These are phyloP conservation scores for Lathyrus aphaca DNA, from an alignment of 306 rosid genomes.

Conservation along the genomic window DNA sequence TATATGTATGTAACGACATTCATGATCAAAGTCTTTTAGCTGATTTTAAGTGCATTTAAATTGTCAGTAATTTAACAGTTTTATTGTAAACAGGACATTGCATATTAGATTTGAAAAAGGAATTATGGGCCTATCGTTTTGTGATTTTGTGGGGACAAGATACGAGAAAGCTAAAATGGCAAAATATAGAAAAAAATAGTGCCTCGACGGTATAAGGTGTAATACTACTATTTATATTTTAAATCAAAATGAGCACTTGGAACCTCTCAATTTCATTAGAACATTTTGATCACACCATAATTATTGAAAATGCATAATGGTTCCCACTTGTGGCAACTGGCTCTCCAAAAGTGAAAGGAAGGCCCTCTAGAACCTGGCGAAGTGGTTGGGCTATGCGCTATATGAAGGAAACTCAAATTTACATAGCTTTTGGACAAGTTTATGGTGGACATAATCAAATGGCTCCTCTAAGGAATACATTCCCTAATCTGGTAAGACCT, in stretches of 20 bases:
- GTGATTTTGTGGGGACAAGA: conserved; percentile 98
- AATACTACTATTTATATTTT: conserved; percentile 31
- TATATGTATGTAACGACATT: conserved; percentile 72
- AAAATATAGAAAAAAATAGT: conserved; percentile 87
- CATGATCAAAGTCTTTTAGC: conserved; percentile 37
- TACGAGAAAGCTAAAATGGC: conserved; percentile 95
- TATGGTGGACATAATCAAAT: conserved; percentile 97
- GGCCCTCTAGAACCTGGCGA: conserved; percentile 99
- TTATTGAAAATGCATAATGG: conserved; percentile 78
- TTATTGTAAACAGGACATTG: conserved; percentile 76
- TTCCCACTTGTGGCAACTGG: conserved; percentile 97
- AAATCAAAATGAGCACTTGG: conserved; percentile 22
- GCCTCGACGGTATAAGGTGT: conserved; percentile 98
- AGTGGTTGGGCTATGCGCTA: conserved; percentile 99
- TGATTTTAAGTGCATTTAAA: conserved; percentile 19
- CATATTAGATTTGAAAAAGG: conserved; percentile 99
- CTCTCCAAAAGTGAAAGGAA: conserved; percentile 98
- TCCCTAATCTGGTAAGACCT: conserved; percentile 77
- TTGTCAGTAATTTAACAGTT: conserved; percentile 44
- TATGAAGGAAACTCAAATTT: conserved; percentile 95
- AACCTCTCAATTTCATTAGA: conserved; percentile 33
- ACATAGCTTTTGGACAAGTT: conserved; percentile 98
- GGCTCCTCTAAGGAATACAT: conserved; percentile 96
- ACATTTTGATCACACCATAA: conserved; percentile 32
- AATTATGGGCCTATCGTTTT: conserved; percentile 96